Evolutionary conservation across 1,284 basidiomycete species (phyloP), one percentile per base, ranked within the genome.

Genomic region (Austropuccinia psidii): DNA sequence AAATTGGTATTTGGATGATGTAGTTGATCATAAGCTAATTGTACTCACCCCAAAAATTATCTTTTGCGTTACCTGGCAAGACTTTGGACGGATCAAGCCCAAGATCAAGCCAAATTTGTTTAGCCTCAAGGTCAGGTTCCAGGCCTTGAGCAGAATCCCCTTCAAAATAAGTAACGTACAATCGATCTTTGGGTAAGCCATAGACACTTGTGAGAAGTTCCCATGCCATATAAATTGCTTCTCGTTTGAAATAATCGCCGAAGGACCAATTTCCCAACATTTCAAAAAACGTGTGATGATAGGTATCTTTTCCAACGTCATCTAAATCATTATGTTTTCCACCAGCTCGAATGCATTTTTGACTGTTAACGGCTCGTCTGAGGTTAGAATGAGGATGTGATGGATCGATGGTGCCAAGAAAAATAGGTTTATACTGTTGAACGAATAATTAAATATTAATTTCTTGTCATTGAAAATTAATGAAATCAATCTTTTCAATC

Each of bases 271-370:
- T 73, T 21, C 69, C 69, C 19, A 73, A 33, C 69, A 73, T 73
- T 31, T 73, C 69, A 54, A 73, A 74, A 67, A 69, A 73, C 21
- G 69, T 73, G 35, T 73, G 69, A 62, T 73, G 69, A 33, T 73
- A 73, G 0, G 69, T 73, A 54, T 73, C 69, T 39, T 73, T 73
- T 39, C 69, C 69, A 3, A 73, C 69, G 33, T 73, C 69, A 49
- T 73, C 69, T 31, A 73, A 24, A 52, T 73, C 69, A 33, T 73
- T 73, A 33, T 73, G 69, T 52, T 73, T 73, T 27, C 69, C 69
- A 7, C 69, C 69, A 11, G 69, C 69, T 50, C 69, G 43, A 8
- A 73, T 73, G 47, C 69, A 73, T 47, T 73, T 73, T 52, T 73
- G 69, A 54, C 58, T 64, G 50, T 73, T 73, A 9, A 64, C 69